A percentile compares a stretch with the other conserved stretches of the same genome.
These are phyloP conservation scores for Aaosphaeria arxii DNA, from an alignment of 2,329 filamentous ascomycete species.

Conservation along the genomic window DNA sequence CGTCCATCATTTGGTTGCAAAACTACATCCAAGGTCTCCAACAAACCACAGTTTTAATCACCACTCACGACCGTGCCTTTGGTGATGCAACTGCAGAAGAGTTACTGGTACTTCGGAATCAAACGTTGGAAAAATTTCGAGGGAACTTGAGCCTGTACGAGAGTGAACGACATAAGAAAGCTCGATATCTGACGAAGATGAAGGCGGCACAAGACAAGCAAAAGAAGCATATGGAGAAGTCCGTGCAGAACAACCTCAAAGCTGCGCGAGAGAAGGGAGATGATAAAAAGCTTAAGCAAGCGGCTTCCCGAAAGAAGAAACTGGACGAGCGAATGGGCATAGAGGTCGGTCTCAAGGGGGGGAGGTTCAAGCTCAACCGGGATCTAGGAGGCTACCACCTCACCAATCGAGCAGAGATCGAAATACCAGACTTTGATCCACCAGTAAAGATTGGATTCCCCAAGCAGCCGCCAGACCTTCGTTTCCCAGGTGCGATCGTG, in stretches of 20 bases:
- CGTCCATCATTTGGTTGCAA: constrained; percentile 83
- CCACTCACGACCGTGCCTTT: constrained; percentile 84
- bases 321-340: constrained; percentile 78
- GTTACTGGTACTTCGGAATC: constrained; percentile 71
- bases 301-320: constrained; percentile 80
- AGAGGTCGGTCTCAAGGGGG: constrained; percentile 68
- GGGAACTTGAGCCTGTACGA: constrained; percentile 74
- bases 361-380: constrained; percentile 76
- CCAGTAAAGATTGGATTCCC: constrained; percentile 58
- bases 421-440: constrained; percentile 60
- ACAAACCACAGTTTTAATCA: constrained; percentile 66
- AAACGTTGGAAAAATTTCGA: constrained; percentile 69
- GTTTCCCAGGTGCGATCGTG: constrained; percentile 72
- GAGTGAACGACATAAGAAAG: constrained; percentile 63
- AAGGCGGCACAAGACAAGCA: constrained; percentile 80
- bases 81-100: constrained; percentile 72
- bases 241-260: constrained; percentile 70
- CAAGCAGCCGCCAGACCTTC: constrained; percentile 63
- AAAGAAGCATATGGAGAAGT: constrained; percentile 75
- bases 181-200: constrained; percentile 68
- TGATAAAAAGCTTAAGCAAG: constrained; percentile 82
- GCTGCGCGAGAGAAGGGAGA: constrained; percentile 75
- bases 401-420: constrained; percentile 63
- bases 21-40: constrained; percentile 62
- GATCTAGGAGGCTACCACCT: constrained; percentile 56